Percentiles rank a stretch among this genome's conserved stretches.
Conservation (phyloP, 352 stramenopile genomes). For the Phytophthora cajani region DNA sequence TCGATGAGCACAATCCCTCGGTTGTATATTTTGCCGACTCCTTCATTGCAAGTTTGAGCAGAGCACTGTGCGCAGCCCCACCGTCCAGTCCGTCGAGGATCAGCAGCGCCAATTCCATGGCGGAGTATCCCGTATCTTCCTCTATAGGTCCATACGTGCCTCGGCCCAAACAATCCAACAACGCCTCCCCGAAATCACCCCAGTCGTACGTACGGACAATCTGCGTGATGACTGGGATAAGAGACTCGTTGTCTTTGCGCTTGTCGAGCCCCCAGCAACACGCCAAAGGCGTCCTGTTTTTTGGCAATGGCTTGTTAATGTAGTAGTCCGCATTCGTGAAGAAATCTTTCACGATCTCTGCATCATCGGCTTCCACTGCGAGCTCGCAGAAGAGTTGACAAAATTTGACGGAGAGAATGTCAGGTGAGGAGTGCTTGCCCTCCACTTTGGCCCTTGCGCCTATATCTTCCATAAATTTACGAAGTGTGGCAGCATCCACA, state of each 20-base stretch:
- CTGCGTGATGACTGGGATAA: neutral
- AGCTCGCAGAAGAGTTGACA: neutral
- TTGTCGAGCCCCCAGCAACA: neutral
- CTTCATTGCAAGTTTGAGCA: conserved; percentile 1
- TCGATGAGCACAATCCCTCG: neutral
- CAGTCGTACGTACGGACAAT: neutral
- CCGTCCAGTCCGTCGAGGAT: conserved; percentile 3
- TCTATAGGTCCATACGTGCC: neutral
- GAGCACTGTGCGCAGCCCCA: neutral
- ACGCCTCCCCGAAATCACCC: neutral
- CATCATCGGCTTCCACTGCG: neutral
- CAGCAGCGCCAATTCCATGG: conserved; percentile 5
- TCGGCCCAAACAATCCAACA: neutral
- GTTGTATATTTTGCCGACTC: neutral
- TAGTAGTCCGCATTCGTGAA: neutral
- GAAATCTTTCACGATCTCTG: neutral
- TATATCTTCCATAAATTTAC: conserved; percentile 8
- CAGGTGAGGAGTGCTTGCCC: neutral
- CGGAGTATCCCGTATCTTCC: neutral
- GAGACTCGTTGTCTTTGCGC: neutral
- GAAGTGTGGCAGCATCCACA: conserved; percentile 1
- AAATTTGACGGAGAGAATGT: neutral
- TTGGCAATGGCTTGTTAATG: neutral
- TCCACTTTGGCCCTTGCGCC: neutral
- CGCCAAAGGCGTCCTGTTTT: neutral